These are phyloP conservation scores for Kluyveromyces starmeri DNA, from an alignment of 805 yeast species.

Conservation along the genomic window DNA sequence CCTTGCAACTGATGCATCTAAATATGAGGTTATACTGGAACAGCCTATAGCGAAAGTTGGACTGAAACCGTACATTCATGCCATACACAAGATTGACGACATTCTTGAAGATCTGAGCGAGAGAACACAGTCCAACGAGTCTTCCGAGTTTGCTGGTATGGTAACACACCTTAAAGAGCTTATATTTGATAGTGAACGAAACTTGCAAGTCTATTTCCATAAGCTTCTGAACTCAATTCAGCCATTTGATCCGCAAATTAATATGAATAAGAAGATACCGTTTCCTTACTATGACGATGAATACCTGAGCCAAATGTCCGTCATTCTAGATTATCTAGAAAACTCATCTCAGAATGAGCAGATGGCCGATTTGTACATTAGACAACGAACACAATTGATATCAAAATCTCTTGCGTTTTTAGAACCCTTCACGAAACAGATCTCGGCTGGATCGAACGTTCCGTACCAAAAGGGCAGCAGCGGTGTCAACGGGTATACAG, in stretches of 20 bases:
- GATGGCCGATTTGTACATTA: conserved; percentile 31
- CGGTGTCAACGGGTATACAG: conserved; percentile 47
- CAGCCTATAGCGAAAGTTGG: conserved; percentile 28
- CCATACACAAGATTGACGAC: conserved; percentile 37
- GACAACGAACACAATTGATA: conserved; percentile 36
- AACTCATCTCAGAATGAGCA: conserved; percentile 24
- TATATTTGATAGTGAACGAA: conserved; percentile 48
- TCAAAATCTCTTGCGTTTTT: conserved; percentile 36
- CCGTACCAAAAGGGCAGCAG: conserved; percentile 56
- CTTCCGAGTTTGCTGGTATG: conserved; percentile 55
- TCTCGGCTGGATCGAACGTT: conserved; percentile 30
- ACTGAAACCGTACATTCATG: conserved; percentile 30
- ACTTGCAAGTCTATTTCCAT: conserved; percentile 42
- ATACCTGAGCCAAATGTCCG: conserved; percentile 30
- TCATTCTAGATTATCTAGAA: conserved; percentile 41
- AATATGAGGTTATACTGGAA: conserved; percentile 31
- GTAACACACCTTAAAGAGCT: conserved; percentile 48
- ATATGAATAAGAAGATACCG: conserved; percentile 33
- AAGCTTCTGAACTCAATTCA: conserved; percentile 34
- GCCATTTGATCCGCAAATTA: conserved; percentile 39
- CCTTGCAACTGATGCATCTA: conserved; percentile 37
- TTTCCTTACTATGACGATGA: conserved; percentile 34
- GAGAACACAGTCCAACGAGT: conserved; percentile 13
- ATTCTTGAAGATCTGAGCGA: conserved; percentile 37
- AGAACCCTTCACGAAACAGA: conserved; percentile 39